A percentile compares a stretch with the other conserved stretches of the same genome.
These are phyloP conservation scores for Solanum chmielewskii DNA, from an alignment of 257 asterid genomes.

Conservation along the genomic window DNA sequence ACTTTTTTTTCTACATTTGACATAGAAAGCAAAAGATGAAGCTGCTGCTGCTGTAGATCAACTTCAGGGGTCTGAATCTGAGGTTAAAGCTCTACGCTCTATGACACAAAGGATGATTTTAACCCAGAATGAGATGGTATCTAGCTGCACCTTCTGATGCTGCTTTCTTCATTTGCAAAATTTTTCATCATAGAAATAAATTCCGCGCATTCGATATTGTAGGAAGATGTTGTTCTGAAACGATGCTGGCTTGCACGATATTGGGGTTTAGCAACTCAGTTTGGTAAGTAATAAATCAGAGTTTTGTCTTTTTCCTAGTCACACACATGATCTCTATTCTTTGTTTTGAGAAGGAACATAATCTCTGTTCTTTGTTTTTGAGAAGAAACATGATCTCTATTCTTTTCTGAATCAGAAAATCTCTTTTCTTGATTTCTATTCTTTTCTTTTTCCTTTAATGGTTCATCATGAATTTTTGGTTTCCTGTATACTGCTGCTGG, in stretches of 20 bases:
- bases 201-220: conserved; percentile 17
- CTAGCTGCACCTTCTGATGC: conserved; percentile 6
- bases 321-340: background rate
- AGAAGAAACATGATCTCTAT: background rate
- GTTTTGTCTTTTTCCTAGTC: background rate
- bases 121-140: conserved; percentile 87
- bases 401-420: background rate
- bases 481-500: background rate
- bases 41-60: conserved; percentile 49
- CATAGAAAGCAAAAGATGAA: conserved; percentile 63
- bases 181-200: background rate
- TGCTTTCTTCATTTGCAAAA: background rate
- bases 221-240: conserved; percentile 98
- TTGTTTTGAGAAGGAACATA: background rate
- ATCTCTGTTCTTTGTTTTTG: background rate
- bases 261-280: conserved; percentile 90
- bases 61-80: conserved; percentile 61
- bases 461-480: background rate
- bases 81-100: conserved; percentile 68
- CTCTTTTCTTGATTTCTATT: background rate
- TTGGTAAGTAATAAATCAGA: conserved; percentile 34
- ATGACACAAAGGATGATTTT: conserved; percentile 96
- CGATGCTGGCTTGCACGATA: conserved; percentile 99
- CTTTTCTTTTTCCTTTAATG: background rate
- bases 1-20: conserved; percentile 12